A percentile compares a stretch with the other conserved stretches of the same genome.
These are phyloP conservation scores for Austroboletus novae-zelandiae DNA, from an alignment of 1,284 basidiomycete genomes.

Conservation along the genomic window DNA sequence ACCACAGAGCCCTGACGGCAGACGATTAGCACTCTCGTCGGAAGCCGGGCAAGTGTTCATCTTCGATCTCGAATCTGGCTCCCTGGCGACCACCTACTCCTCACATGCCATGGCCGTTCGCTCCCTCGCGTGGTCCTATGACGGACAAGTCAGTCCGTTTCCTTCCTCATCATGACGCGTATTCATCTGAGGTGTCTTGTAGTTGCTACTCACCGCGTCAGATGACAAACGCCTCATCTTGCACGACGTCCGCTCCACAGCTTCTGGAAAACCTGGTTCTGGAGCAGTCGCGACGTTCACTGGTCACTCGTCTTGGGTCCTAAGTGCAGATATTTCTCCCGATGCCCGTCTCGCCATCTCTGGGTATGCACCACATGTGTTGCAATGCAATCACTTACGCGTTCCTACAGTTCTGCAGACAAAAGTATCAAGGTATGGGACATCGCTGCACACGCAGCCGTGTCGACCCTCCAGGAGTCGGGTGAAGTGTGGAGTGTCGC, in stretches of 20 bases:
- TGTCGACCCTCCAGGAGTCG: slow-evolving; percentile 74
- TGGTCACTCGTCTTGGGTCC: slow-evolving; percentile 86
- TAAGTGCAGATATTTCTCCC: slow-evolving; percentile 75
- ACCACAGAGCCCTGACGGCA: slow-evolving; percentile 79
- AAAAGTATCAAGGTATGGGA: slow-evolving; percentile 89
- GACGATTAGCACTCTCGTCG: slow-evolving; percentile 71
- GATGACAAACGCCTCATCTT: slow-evolving; percentile 86
- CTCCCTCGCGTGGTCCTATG: slow-evolving; percentile 79
- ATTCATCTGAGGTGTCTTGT: slow-evolving; percentile 3
- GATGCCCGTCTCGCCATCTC: slow-evolving; percentile 76
- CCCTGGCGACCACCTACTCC: slow-evolving; percentile 67
- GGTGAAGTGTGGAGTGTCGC: slow-evolving; percentile 85
- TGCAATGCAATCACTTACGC: background rate
- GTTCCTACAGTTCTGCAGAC: slow-evolving; percentile 66
- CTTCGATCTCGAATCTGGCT: slow-evolving; percentile 68
- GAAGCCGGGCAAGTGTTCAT: slow-evolving; percentile 82
- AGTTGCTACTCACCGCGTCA: slow-evolving; percentile 82
- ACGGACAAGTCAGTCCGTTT: slow-evolving; percentile 49
- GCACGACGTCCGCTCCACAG: slow-evolving; percentile 72
- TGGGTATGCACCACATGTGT: slow-evolving; percentile 49
- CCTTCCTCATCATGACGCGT: slow-evolving; percentile 12
- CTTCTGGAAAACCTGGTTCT: slow-evolving; percentile 57
- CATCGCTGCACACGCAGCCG: slow-evolving; percentile 69
- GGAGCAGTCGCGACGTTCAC: slow-evolving; percentile 79
- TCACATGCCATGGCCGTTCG: slow-evolving; percentile 87